Base-by-base conservation (phyloP, 2,329 filamentous ascomycete species). In the Juglanconis oblonga region DNA sequence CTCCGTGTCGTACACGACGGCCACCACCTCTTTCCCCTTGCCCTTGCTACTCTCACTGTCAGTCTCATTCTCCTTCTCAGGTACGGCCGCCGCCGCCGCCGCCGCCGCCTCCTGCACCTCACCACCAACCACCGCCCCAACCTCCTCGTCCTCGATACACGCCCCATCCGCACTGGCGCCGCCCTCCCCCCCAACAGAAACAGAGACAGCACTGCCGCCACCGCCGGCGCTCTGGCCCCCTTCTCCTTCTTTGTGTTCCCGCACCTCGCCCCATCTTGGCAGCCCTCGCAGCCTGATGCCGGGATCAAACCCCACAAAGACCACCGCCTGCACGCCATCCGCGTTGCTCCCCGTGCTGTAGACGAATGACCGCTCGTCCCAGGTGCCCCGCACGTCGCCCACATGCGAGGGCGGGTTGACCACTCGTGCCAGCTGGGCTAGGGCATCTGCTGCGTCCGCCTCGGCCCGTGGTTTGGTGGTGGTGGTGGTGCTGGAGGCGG, bases 331-430 rank as follows among this genome's bases (percentile, higher is more conserved):
- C 31, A 65, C 61, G 7, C 67, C 70, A 24, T 66, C 61, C 3
- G 63, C 55, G 9, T 49, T 56, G 4, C 62, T 62, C 1, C 73
- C 76, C 0, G 72, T 73, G 9, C 74, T 69, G 64, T 81, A 84
- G 3, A 82, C 68, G n/a, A 83, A 62, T 4, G 74, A 75, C 11
- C 76, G 69, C n/a, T 81, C 77, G 62, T 83, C 79, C 67, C 76
- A 77, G 14, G 67, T 69, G 17, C 78, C 79, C 1, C 74, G 69
- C 2, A 81, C 68, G 7, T 70, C 66, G 0, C 77, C 74, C 3
- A 63, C 48, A 54, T 72, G 68, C 0, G 58, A 67, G 0, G 73
- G 72, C 1, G 79, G 75, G 58, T 76, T 79, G n/a, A 80, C 64
- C 1, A 79, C 54, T 0, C 53, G 59, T 49, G 77, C 67, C 4